A percentile compares a stretch with the other conserved stretches of the same genome.
Evolutionary conservation across 2,329 filamentous ascomycete species (phyloP).

Genomic region (Drechmeria coniospora): DNA sequence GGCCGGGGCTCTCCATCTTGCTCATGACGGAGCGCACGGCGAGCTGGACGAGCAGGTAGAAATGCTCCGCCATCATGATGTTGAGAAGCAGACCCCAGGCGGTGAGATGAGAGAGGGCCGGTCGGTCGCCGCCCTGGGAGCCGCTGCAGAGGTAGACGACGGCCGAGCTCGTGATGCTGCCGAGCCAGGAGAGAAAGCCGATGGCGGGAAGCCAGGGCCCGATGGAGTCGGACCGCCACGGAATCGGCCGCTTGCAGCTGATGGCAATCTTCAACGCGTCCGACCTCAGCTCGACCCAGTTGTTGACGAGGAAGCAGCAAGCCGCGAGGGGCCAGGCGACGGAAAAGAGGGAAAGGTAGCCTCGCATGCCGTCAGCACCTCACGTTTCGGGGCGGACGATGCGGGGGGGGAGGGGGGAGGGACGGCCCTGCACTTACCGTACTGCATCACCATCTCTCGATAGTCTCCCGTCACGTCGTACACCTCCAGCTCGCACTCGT

Average conservation of each 20-base stretch:
- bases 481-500: conserved; percentile 64
- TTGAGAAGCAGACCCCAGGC: conserved; percentile 69
- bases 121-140: conserved; percentile 47
- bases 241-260: conserved; percentile 76
- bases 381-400: too few relatives aligned
- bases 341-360: conserved; percentile 82
- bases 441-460: conserved; percentile 83
- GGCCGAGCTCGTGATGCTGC: conserved; percentile 72
- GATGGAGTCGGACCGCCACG: conserved; percentile 83
- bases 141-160: conserved; percentile 81
- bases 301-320: conserved; percentile 80
- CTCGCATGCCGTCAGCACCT: conserved; percentile 24
- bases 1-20: conserved; percentile 72
- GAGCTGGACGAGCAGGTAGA: conserved; percentile 67
- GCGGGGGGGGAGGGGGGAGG: neutral
- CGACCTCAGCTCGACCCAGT: conserved; percentile 87
- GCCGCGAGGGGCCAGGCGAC: conserved; percentile 91
- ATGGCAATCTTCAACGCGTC: conserved; percentile 91
- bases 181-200: conserved; percentile 85
- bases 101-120: conserved; percentile 54
- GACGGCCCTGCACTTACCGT: conserved; percentile 26
- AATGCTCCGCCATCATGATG: conserved; percentile 75
- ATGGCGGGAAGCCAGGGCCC: conserved; percentile 82
- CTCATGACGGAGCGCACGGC: conserved; percentile 56
- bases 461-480: conserved; percentile 90